Evolutionary conservation across 139 green algal genomes (phyloP).

Genomic region (Chlorella sp.): DNA sequence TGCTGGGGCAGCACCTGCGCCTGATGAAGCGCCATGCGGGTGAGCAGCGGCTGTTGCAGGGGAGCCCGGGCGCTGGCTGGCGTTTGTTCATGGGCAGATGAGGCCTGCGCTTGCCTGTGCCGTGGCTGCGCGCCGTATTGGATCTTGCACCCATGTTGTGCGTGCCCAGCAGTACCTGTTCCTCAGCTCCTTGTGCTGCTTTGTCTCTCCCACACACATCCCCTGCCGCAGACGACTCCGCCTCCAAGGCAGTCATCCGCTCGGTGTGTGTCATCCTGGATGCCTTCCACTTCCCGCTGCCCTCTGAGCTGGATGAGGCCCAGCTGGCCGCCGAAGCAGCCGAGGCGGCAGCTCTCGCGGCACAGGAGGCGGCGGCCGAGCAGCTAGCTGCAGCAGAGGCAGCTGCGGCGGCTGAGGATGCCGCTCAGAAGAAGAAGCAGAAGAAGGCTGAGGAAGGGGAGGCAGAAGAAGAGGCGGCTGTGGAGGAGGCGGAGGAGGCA

Average conservation of each 20-base stretch:
- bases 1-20: constrained; percentile 71
- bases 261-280: constrained; percentile 83
- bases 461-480: constrained; percentile 1
- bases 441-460: background rate
- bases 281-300: constrained; percentile 81
- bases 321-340: constrained; percentile 6
- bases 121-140: too few relatives aligned
- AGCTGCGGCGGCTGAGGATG: background rate
- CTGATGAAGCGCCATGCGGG: constrained; percentile 55
- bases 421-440: background rate
- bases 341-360: constrained; percentile 3
- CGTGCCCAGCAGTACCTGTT: too few relatives aligned
- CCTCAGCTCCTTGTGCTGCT: too few relatives aligned
- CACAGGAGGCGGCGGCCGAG: background rate
- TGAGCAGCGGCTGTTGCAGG: background rate
- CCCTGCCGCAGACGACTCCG: constrained; percentile 31
- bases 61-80: too few relatives aligned
- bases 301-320: constrained; percentile 31
- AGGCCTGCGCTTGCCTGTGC: too few relatives aligned
- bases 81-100: too few relatives aligned
- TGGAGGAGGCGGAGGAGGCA: constrained; percentile 10
- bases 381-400: background rate
- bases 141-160: too few relatives aligned
- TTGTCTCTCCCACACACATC: too few relatives aligned
- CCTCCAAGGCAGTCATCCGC: constrained; percentile 61